These are phyloP conservation scores for Phytopythium sindhum DNA, from an alignment of 352 stramenopile species.

Conservation along the genomic window DNA sequence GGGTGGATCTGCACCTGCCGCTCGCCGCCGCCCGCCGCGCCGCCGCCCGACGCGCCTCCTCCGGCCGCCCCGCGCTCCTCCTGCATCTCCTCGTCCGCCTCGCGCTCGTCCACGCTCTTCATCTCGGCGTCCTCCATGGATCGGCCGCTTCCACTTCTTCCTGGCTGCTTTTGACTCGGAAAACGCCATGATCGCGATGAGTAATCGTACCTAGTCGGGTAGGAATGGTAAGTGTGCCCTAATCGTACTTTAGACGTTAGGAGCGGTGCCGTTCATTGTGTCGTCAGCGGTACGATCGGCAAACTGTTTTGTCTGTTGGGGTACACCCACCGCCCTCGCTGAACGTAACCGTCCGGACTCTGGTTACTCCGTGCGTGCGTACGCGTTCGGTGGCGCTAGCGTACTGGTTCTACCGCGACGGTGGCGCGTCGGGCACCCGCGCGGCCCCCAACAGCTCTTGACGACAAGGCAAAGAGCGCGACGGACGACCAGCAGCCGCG, in stretches of 20 bases:
- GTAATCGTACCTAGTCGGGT: too few species aligned
- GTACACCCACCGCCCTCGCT: too few species aligned
- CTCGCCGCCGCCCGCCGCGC: conserved; percentile 42
- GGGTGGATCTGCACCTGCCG: conserved; percentile 76
- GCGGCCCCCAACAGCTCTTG: neutral
- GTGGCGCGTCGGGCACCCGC: neutral
- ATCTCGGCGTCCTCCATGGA: conserved; percentile 58
- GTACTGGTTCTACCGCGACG: neutral
- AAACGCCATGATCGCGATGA: too few species aligned
- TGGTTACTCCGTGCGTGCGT: neutral
- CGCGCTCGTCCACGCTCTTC: conserved; percentile 25
- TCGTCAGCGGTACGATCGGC: too few species aligned
- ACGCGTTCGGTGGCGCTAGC: neutral
- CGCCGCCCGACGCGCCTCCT: conserved; percentile 31
- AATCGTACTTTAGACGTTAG: too few species aligned
- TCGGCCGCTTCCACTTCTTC: neutral
- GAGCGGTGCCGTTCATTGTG: too few species aligned
- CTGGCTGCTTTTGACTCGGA: too few species aligned
- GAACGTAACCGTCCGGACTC: neutral
- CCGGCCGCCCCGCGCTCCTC: conserved; percentile 36
- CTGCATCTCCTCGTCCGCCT: conserved; percentile 40
- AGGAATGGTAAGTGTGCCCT: too few species aligned
- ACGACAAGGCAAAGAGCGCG: conserved; percentile 1
- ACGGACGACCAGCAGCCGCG: neutral
- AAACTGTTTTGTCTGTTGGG: too few species aligned